Evolutionary conservation across 2,329 filamentous ascomycete species (phyloP).

Genomic region (Fusarium subtropicale): DNA sequence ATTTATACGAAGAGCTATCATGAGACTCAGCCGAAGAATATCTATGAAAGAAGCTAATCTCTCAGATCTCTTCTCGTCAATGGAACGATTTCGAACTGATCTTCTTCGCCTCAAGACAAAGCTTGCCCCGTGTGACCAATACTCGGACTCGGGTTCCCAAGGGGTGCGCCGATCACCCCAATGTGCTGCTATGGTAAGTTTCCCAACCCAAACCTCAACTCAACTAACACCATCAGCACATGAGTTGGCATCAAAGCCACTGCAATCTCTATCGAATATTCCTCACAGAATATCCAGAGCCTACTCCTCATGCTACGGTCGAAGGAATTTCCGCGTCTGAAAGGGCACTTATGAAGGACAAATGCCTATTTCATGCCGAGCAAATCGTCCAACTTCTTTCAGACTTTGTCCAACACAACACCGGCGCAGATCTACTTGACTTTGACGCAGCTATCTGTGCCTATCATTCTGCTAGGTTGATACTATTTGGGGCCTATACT

Average conservation of each 20-base stretch:
- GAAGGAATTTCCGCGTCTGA: constrained; percentile 47
- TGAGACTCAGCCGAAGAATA: constrained; percentile 44
- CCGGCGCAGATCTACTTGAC: constrained; percentile 51
- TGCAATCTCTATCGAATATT: constrained; percentile 60
- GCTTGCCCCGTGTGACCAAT: constrained; percentile 40
- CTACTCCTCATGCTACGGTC: constrained; percentile 51
- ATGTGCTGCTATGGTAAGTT: constrained; percentile 41
- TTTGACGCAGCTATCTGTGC: constrained; percentile 58
- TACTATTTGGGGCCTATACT: constrained; percentile 51
- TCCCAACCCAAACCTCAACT: fast-evolving
- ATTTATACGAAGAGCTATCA: constrained; percentile 40
- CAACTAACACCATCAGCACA: constrained; percentile 33
- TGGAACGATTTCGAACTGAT: constrained; percentile 47
- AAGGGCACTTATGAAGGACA: constrained; percentile 44
- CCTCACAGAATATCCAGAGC: constrained; percentile 55
- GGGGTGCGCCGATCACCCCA: constrained; percentile 36
- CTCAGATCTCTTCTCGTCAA: constrained; percentile 40
- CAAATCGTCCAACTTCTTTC: constrained; percentile 52
- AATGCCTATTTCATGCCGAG: constrained; percentile 54
- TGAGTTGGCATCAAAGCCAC: constrained; percentile 56
- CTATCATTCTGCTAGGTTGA: constrained; percentile 55
- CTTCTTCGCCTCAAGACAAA: constrained; percentile 41
- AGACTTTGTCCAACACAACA: constrained; percentile 51
- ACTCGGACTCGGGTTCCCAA: constrained; percentile 33
- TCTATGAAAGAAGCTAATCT: constrained; percentile 44